Base-by-base conservation (phyloP, 176 grass and related monocot genomes). In the Eragrostis curvula region DNA sequence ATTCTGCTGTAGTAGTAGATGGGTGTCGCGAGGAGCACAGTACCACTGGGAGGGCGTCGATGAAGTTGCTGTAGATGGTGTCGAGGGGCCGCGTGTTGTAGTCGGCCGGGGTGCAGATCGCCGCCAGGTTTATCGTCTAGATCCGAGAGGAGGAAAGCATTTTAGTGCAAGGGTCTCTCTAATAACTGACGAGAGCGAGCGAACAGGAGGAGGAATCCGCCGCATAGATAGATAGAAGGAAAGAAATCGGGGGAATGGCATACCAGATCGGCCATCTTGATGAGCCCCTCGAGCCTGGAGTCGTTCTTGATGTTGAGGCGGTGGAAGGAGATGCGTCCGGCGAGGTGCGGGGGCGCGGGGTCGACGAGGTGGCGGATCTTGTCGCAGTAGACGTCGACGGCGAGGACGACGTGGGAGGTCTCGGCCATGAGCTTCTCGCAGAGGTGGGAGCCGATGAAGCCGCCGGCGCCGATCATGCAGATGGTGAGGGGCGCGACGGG, bases 21-120 rank as follows among this genome's bases (percentile, higher is more conserved):
- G 94, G 47, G 95, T 94, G 71, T 94, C 92, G 73, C 94, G 83
- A 9, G 95, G 59, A 12, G 8, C 18, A 68, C 36, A 21, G 68
- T 86, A 98, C 96, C 84, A 98, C 96, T 5, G 96, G 96, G 85
- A 98, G 92, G 3, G 96, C 90, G 70, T 98, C 96, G 66, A 98
- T 93, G 90, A 98, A 98, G 89, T 98, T 98, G 86, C 96, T 98
- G 68, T 91, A 98, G 79, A 98, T 98, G 46, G 96, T 98, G 74
- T 98, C 96, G 72, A 98, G 84, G 12, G 96, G 96, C 18, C 96
- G 81, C 41, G 96, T 98, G 84, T 98, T 98, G 90, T 98, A 98
- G 81, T 98, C 96, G 4, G 92, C 96, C 25, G 96, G 96, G 16
- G 96, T 95, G 87, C 96, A 98, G 86, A 98, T 98, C 20, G 92